Evolutionary conservation across 2,329 filamentous ascomycete species (phyloP), one percentile per base, ranked within the genome.

Genomic region (Talaromyces albobiverticillius): DNA sequence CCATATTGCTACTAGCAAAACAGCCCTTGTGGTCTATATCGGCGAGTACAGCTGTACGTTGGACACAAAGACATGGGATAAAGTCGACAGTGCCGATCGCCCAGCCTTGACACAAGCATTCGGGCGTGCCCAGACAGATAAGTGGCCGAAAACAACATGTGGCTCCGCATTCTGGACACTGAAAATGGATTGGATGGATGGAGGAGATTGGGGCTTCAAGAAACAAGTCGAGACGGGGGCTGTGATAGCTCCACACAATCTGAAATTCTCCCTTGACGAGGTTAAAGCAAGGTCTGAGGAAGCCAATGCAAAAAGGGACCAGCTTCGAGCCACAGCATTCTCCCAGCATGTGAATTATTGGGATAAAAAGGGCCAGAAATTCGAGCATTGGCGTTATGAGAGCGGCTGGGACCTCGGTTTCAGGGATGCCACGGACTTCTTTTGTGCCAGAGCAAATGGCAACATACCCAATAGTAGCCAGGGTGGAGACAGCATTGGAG

Each of bases 1-100:
- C 22, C 72, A 69, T 43, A 71, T 84, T 4, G 60, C 73, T 34
- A 75, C 79, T 55, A 72, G 71, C 32, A 64, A 65, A 42, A 80
- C 79, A 14, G 79, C 79, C 29, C 74, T 75, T 0, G 76, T 81
- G 58, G 69, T 77, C 16, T 70, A 83, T 16, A 71, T 84, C 3
- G 82, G 82, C 20, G 82, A 85, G 64, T 85, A 82, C 65, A 81
- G 77, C 49, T 82, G 79, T 57, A 80, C 82, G 2, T 65, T 85
- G 53, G 75, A 77, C 47, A 76, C 77, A 14, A 71, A 79, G 43
- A 77, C 78, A 1, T 82, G 80, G 80, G 67, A 70, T 46, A 68
- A 71, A 56, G 73, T 77, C 49, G 67, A 70, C 26, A 64, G 69
- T n/a, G 67, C 67, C 48, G 76, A 69, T 51, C 23, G 68, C 62